Evolutionary conservation across 2,329 filamentous ascomycete species (phyloP).

Genomic region (Botryotinia convoluta): DNA sequence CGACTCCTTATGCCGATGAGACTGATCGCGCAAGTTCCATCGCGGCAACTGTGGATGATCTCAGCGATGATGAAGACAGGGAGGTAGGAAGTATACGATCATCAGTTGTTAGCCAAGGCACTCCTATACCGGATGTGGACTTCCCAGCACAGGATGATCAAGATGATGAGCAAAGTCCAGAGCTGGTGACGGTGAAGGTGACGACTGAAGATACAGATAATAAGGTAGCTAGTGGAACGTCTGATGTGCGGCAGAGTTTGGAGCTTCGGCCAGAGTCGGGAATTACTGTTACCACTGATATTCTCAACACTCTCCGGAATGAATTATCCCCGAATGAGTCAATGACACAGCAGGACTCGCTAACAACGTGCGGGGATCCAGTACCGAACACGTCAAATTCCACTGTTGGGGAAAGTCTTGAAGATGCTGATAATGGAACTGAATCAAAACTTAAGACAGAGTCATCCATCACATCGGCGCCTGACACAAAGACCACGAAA

Average conservation of each 20-base stretch:
- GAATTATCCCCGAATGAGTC: neutral
- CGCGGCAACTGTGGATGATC: constrained; percentile 56
- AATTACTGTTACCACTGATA: constrained; percentile 4
- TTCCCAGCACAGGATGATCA: neutral
- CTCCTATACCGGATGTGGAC: neutral
- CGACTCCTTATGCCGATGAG: constrained; percentile 39
- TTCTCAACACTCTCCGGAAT: neutral
- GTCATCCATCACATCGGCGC: constrained; percentile 43
- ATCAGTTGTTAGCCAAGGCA: constrained; percentile 27
- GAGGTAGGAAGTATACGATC: constrained; percentile 35
- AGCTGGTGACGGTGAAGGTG: neutral
- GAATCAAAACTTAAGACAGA: constrained; percentile 17
- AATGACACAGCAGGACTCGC: neutral
- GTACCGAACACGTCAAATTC: neutral
- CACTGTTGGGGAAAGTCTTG: neutral
- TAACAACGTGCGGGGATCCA: constrained; percentile 26
- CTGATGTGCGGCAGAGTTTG: neutral
- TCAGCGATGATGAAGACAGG: constrained; percentile 42
- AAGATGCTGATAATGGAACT: neutral
- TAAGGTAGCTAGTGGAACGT: neutral
- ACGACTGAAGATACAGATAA: neutral
- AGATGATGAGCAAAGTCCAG: neutral
- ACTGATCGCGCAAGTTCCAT: constrained; percentile 50
- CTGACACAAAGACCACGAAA: constrained; percentile 46
- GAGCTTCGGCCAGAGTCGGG: neutral